Evolutionary conservation across 2,329 filamentous ascomycete genomes (phyloP).

Genomic region (Cladosporium phlei): DNA sequence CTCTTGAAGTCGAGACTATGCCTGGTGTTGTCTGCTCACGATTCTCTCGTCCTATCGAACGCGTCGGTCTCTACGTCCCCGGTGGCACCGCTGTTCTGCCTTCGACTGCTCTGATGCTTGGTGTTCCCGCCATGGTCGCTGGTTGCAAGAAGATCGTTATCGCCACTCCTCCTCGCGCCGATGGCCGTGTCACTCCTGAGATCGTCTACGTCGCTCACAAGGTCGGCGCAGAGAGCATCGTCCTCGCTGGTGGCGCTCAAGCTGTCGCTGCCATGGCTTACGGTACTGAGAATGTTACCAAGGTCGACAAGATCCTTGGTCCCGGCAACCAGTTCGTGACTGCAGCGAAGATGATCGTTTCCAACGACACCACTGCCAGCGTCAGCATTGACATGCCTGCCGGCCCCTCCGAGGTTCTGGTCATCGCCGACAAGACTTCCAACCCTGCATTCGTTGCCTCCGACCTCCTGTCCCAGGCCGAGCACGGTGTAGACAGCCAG

Average conservation of each 20-base stretch:
- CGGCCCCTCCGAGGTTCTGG: constrained; percentile 93
- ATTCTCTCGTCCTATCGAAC: constrained; percentile 86
- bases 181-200: constrained; percentile 89
- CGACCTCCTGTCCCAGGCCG: constrained; percentile 89
- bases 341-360: constrained; percentile 96
- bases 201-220: constrained; percentile 98
- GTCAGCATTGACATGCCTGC: constrained; percentile 98
- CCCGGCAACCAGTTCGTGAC: constrained; percentile 98
- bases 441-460: constrained; percentile 94
- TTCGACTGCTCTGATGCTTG: constrained; percentile 94
- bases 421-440: constrained; percentile 80
- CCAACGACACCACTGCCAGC: constrained; percentile 91
- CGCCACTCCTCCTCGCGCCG: constrained; percentile 81
- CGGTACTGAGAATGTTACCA: constrained; percentile 86
- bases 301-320: constrained; percentile 98
- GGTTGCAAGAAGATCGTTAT: constrained; percentile 93
- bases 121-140: constrained; percentile 94
- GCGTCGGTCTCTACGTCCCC: constrained; percentile 93
- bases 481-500: constrained; percentile 94
- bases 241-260: constrained; percentile 91
- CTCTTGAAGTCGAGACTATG: constrained; percentile 91
- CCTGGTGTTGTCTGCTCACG: constrained; percentile 92
- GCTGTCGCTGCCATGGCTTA: constrained; percentile 96
- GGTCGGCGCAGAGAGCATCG: constrained; percentile 90
- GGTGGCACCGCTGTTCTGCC: constrained; percentile 96